Evolutionary conservation across 2,329 filamentous ascomycete genomes (phyloP).

Genomic region (Leptographium radiaticola): DNA sequence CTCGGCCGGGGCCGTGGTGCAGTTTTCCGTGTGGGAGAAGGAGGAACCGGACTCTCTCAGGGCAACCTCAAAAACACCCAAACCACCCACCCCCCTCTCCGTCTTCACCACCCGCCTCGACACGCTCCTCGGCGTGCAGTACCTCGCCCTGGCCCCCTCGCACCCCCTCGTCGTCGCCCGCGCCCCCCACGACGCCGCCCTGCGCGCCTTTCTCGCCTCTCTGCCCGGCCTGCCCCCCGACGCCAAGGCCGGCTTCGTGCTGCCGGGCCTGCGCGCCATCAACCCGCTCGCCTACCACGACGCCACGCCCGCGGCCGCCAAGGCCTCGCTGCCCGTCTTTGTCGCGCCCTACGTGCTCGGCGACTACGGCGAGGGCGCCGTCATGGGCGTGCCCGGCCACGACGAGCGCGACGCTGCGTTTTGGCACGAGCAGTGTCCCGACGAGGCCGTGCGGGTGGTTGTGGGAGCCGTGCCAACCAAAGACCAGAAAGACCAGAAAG

Average conservation of each 20-base stretch:
- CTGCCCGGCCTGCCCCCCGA: conserved; percentile 41
- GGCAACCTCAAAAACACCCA: too few relatives aligned
- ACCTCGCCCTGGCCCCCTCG: conserved; percentile 61
- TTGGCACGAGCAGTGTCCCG: conserved; percentile 56
- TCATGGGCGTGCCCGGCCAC: conserved; percentile 87
- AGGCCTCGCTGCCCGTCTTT: conserved; percentile 56
- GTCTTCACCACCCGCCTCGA: conserved; percentile 79
- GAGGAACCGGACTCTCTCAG: too few relatives aligned
- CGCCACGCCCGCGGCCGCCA: conserved; percentile 33
- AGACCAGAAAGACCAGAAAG: too few relatives aligned
- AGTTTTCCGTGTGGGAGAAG: conserved; percentile 45
- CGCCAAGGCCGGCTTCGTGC: conserved; percentile 53
- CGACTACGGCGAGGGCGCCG: conserved; percentile 74
- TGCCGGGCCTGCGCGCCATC: conserved; percentile 47
- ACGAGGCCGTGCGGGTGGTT: conserved; percentile 49
- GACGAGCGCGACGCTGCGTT: conserved; percentile 68
- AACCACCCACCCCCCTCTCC: conserved; percentile 38
- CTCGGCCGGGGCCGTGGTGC: conserved; percentile 58
- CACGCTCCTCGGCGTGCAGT: conserved; percentile 79
- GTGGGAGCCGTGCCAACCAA: too few relatives aligned
- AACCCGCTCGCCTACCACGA: conserved; percentile 52
- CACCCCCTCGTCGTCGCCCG: conserved; percentile 55
- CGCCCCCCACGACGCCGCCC: conserved; percentile 43
- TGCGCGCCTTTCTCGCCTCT: conserved; percentile 55
- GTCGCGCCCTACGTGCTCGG: conserved; percentile 76